Conservation (phyloP, 1,284 basidiomycete species). For the Mycosarcoma maydis region DNA sequence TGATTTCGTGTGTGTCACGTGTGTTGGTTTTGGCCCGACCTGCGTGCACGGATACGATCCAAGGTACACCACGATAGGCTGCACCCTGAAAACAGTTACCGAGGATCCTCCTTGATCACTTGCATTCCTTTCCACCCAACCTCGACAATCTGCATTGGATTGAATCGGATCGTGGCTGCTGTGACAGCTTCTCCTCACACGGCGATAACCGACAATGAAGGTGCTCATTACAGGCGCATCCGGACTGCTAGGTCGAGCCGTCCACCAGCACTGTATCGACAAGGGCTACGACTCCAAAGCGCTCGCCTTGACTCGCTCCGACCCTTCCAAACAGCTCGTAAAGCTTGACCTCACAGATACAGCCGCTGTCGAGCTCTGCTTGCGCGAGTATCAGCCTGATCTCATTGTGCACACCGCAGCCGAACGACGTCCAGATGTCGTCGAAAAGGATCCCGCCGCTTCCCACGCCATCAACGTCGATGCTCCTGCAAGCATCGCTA, state of each 20-base stretch:
- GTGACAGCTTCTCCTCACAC: no score
- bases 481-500: slow-evolving; percentile 68
- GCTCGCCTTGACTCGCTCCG: slow-evolving; percentile 68
- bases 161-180: no score
- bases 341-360: slow-evolving; percentile 70
- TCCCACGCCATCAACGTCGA: slow-evolving; percentile 69
- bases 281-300: slow-evolving; percentile 56
- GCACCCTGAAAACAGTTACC: no score
- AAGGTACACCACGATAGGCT: no score
- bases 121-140: no score
- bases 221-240: slow-evolving; percentile 70
- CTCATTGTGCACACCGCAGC: slow-evolving; percentile 71
- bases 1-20: neutral
- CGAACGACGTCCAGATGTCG: slow-evolving; percentile 68
- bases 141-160: no score
- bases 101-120: no score
- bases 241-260: slow-evolving; percentile 70
- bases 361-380: slow-evolving; percentile 67
- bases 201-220: slow-evolving; percentile 30
- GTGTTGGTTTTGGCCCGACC: neutral
- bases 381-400: slow-evolving; percentile 66
- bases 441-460: slow-evolving; percentile 68
- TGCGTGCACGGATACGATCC: no score
- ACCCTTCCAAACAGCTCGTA: slow-evolving; percentile 65
- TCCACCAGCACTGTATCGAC: slow-evolving; percentile 49